Percentiles rank a stretch among this genome's conserved stretches.
These are phyloP conservation scores for Torrubiellomyces zombiae DNA, from an alignment of 2,329 filamentous ascomycete species.

Conservation along the genomic window DNA sequence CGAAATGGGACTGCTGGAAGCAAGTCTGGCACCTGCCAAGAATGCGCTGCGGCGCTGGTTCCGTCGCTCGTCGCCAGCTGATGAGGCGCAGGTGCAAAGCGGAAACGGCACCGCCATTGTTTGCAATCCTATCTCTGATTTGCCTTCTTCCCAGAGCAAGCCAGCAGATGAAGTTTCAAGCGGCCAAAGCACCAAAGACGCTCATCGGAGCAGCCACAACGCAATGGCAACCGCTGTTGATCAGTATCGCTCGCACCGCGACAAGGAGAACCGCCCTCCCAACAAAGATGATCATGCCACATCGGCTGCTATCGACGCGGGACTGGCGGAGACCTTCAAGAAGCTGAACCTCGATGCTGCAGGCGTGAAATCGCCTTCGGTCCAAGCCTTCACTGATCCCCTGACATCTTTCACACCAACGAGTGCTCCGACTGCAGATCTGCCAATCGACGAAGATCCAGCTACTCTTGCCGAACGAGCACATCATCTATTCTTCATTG, in stretches of 20 bases:
- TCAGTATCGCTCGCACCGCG: background rate
- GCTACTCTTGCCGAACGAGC: slow-evolving; percentile 15
- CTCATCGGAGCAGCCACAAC: background rate
- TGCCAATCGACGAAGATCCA: slow-evolving; percentile 9
- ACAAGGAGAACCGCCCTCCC: no score
- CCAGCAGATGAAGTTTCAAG: slow-evolving; percentile 1
- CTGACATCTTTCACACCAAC: background rate
- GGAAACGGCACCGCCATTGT: slow-evolving; percentile 1
- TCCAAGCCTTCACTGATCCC: no score
- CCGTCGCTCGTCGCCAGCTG: slow-evolving; percentile 11
- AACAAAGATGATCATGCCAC: slow-evolving; percentile 5
- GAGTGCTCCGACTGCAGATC: background rate
- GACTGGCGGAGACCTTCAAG: slow-evolving; percentile 6
- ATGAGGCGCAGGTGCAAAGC: slow-evolving; percentile 4
- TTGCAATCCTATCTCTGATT: background rate
- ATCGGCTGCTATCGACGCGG: slow-evolving; percentile 3
- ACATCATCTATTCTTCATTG: slow-evolving; percentile 47
- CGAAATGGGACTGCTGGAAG: no score
- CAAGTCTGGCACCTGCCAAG: slow-evolving; percentile 15
- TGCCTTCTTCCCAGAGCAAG: slow-evolving; percentile 3
- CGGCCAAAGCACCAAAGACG: no score
- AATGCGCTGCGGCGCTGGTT: slow-evolving; percentile 15
- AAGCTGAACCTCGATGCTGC: slow-evolving; percentile 7
- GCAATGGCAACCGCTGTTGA: slow-evolving; percentile 1
- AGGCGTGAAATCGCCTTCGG: no score